Percentiles rank a stretch among this genome's conserved stretches.
These are phyloP conservation scores for Tilletiaria anomala DNA, from an alignment of 1,284 basidiomycete genomes.

Conservation along the genomic window DNA sequence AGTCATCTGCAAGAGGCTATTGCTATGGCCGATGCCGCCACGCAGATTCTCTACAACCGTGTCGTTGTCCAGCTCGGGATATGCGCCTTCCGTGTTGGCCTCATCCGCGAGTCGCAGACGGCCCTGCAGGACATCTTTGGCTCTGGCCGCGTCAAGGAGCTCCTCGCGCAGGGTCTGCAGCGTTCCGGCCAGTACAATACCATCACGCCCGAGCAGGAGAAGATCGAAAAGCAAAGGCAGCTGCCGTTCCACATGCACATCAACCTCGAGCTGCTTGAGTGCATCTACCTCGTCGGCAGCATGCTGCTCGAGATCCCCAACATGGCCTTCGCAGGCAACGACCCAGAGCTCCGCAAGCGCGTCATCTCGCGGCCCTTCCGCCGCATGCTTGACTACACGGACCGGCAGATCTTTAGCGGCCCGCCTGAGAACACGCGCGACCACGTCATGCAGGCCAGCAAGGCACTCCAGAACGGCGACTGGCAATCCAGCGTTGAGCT, in stretches of 20 bases:
- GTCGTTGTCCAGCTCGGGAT: conserved; percentile 93
- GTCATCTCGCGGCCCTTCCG: conserved; percentile 90
- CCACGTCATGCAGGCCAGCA: conserved; percentile 98
- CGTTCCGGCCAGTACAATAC: conserved; percentile 62
- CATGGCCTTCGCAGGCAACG: conserved; percentile 82
- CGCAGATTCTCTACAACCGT: conserved; percentile 96
- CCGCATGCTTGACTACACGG: conserved; percentile 86
- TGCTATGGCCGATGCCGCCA: conserved; percentile 84
- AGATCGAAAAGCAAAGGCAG: conserved; percentile 84
- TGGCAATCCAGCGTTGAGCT: conserved; percentile 91
- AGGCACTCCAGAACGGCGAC: conserved; percentile 87
- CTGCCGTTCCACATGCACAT: conserved; percentile 99
- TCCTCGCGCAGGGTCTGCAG: conserved; percentile 90
- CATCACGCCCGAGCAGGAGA: conserved; percentile 86
- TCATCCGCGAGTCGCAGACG: conserved; percentile 84
- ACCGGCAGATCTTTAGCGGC: conserved; percentile 92
- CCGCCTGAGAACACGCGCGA: conserved; percentile 97
- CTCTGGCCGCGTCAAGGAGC: conserved; percentile 84
- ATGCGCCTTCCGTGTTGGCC: conserved; percentile 85
- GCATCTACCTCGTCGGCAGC: conserved; percentile 90
- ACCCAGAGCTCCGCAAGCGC: conserved; percentile 58
- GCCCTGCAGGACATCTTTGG: conserved; percentile 91
- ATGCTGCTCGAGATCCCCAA: conserved; percentile 97
- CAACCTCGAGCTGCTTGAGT: conserved; percentile 93
- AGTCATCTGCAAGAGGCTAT: conserved; percentile 95